phyloP scores from a whole-genome alignment of 345 rosid species.

The Pugionium cornutum region DNA sequence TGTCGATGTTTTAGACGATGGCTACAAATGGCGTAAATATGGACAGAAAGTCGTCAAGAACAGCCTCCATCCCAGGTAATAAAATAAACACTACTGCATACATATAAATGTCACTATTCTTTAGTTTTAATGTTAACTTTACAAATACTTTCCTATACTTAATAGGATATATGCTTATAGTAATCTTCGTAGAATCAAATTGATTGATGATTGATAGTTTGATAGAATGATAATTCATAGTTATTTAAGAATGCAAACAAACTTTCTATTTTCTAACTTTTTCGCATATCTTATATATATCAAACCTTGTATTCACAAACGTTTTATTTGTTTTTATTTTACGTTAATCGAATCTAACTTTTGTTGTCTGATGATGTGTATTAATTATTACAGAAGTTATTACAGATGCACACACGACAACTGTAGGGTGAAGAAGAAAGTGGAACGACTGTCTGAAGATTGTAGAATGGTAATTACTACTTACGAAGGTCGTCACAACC shows the following conservation, averaged over 20 bases:
- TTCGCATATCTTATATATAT: no score
- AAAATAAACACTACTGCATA: not conserved
- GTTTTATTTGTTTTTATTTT: no score
- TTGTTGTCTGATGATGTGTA: not conserved
- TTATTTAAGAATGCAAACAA: no score
- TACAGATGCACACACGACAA: slow-evolving; percentile 84
- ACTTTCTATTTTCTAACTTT: no score
- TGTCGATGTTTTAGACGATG: slow-evolving; percentile 93
- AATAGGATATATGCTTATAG: no score
- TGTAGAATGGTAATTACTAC: slow-evolving; percentile 98
- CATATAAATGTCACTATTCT: not conserved
- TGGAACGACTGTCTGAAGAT: slow-evolving; percentile 87
- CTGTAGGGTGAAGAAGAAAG: slow-evolving; percentile 96
- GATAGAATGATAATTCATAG: no score
- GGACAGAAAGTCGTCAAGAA: slow-evolving; percentile 98
- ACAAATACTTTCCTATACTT: no score
- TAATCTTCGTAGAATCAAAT: no score
- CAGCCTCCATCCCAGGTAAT: slow-evolving; percentile 95
- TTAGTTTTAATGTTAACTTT: no score
- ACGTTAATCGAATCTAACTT: slow-evolving; percentile 1
- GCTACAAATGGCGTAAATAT: slow-evolving; percentile 97
- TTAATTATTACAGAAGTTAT: slow-evolving; percentile 65
- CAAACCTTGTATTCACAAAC: no score
- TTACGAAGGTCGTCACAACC: slow-evolving; percentile 96
- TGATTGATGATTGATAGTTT: no score